Conservation (phyloP, 139 green algal species). For the Protoeuglena noctilucae region DNA sequence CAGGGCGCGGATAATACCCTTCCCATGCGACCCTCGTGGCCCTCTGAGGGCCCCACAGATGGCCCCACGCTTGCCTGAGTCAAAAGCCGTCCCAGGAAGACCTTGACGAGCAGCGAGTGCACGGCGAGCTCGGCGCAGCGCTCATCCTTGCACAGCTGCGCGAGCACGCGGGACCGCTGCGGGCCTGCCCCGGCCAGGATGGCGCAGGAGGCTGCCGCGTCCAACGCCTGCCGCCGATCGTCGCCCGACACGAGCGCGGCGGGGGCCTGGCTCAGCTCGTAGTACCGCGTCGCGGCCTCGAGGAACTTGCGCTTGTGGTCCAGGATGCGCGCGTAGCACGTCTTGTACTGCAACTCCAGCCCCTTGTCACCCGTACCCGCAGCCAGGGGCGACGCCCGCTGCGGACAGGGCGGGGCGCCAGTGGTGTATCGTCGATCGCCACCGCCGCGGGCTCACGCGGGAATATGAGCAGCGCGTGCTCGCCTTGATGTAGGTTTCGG, state of each 20-base stretch:
- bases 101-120: constrained; percentile 82
- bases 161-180: constrained; percentile 70
- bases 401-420: not conserved
- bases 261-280: constrained; percentile 49
- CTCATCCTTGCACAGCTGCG: constrained; percentile 89
- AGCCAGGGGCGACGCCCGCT: too few species aligned
- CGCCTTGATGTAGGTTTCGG: constrained; percentile 84
- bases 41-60: not conserved
- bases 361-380: too few species aligned
- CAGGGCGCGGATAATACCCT: not conserved
- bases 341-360: constrained; percentile 12
- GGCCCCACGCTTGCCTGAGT: constrained; percentile 31
- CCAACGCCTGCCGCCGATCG: constrained; percentile 54
- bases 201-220: constrained; percentile 64
- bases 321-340: constrained; percentile 84
- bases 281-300: constrained; percentile 74
- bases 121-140: constrained; percentile 44
- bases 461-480: constrained; percentile 70
- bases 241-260: constrained; percentile 30
- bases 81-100: constrained; percentile 90
- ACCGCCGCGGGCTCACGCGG: constrained; percentile 24
- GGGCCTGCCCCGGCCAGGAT: constrained; percentile 78
- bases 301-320: constrained; percentile 88
- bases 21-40: not conserved
- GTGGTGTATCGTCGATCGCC: not conserved